A percentile compares a stretch with the other conserved stretches of the same genome.
Conservation (phyloP, 2,329 filamentous ascomycete species). For the Aureobasidium sp. region DNA sequence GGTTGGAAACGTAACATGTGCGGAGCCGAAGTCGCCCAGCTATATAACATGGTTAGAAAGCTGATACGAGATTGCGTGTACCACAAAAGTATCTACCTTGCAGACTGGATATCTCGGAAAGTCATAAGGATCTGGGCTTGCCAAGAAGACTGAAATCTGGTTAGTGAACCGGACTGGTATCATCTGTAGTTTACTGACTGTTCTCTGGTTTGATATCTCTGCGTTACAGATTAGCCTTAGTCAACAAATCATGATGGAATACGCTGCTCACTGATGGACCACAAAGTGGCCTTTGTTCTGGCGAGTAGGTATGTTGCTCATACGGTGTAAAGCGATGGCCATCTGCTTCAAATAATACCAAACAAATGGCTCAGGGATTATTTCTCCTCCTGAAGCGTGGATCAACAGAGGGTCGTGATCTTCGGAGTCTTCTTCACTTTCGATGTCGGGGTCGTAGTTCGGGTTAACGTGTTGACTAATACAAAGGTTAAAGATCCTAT, state of each 20-base stretch:
- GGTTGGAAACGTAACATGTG: neutral
- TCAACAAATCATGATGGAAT: no score
- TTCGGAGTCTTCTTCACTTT: neutral
- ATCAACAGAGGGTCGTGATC: neutral
- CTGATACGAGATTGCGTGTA: neutral
- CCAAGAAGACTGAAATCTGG: neutral
- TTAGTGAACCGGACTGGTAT: neutral
- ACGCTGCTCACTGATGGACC: constrained; percentile 6
- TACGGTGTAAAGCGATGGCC: neutral
- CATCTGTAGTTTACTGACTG: neutral
- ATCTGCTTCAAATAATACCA: constrained; percentile 12
- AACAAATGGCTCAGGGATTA: neutral
- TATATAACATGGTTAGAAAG: neutral
- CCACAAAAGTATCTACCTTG: neutral
- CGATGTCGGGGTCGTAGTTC: neutral
- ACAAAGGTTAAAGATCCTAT: neutral
- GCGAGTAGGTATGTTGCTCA: neutral
- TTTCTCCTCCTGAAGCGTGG: neutral
- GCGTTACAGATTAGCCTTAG: neutral
- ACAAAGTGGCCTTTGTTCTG: neutral
- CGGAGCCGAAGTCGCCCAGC: constrained; percentile 12
- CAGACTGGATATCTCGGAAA: constrained; percentile 1
- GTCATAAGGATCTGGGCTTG: neutral
- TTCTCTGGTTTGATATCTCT: constrained; percentile 11
- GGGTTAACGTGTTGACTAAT: neutral